These are phyloP conservation scores for Aspergillus carlsbadensis DNA, from an alignment of 495 filamentous ascomycete species.

Conservation along the genomic window DNA sequence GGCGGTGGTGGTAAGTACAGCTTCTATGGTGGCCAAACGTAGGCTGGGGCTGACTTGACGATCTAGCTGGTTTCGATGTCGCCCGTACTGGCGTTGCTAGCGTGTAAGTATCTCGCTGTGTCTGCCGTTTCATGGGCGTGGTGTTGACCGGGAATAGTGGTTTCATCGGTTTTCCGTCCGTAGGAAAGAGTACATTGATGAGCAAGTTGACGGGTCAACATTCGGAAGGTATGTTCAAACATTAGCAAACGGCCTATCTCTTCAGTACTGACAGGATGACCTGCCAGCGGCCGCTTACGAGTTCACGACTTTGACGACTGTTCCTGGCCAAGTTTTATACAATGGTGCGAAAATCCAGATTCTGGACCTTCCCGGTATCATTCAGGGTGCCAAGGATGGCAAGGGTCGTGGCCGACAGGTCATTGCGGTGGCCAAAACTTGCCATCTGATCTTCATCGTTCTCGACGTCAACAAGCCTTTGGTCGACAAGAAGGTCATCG, in stretches of 20 bases:
- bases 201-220: conserved; percentile 91
- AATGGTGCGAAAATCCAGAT: conserved; percentile 98
- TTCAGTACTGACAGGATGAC: conserved; percentile 19
- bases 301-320: conserved; percentile 96
- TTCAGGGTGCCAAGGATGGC: conserved; percentile 96
- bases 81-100: conserved; percentile 96
- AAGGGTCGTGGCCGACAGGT: conserved; percentile 98
- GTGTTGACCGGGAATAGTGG: conserved; percentile 35
- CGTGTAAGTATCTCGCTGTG: conserved; percentile 68
- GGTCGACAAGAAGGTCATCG: conserved; percentile 95
- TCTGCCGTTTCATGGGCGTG: background rate
- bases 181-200: conserved; percentile 98
- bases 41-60: conserved; percentile 25
- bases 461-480: conserved; percentile 98
- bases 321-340: conserved; percentile 93
- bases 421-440: conserved; percentile 98
- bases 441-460: conserved; percentile 98
- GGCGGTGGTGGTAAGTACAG: conserved; percentile 63
- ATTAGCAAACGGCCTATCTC: background rate
- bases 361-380: conserved; percentile 97
- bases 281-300: conserved; percentile 86
- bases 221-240: conserved; percentile 65
- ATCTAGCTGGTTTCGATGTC: conserved; percentile 87
- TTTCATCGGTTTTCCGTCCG: conserved; percentile 84
- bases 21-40: background rate